Base-by-base conservation (phyloP, 1,284 basidiomycete genomes). In the Ceratobasidium sp. region DNA sequence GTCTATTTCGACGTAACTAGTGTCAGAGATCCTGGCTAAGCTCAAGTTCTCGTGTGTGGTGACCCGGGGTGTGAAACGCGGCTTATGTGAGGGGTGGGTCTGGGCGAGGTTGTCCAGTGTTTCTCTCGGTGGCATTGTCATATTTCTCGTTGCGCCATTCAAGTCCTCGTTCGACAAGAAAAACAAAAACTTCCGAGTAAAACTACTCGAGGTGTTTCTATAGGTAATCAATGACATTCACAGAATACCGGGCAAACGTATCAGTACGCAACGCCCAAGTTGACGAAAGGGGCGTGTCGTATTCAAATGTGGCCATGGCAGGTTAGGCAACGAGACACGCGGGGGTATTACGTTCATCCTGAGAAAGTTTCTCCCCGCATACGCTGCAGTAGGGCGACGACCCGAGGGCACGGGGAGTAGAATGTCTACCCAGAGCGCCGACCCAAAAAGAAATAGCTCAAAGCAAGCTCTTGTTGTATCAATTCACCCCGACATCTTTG, bases 331-430 rank as follows among this genome's bases (percentile, higher is more conserved):
- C 0, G 95, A 93, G 69, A 99, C 95, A 0, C 95, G 91, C 3
- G 97, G 97, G 87, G 98, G 98, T 79, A 98, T 96, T 76, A 96
- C 86, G 79, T 98, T 95, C 1, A 93, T 90, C 0, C 97, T 98
- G 4, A 99, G 84, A 1, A 96, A 94, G 56, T 82, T 86, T 1
- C 88, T 83, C 1, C 90, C 91, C 0, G 90, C 89, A 24, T 87
- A 81, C 0, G 94, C 92, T 50, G 94, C 96, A 0, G 91, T 88
- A 11, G 94, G 90, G 79, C 98, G 96, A 0, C 95, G 94, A 71
- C 91, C 90, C 82, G 97, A 96, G 0, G 94, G 94, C 41, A 98
- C 95, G 8, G 96, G 85, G 19, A 93, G 73, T 1, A 77, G 78
- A 33, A 79, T 63, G 17, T 77, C 74, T 17, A 75, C 73, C 77